These are phyloP conservation scores for Starmerella scarabaei DNA, from an alignment of 805 yeast genomes.

Conservation along the genomic window DNA sequence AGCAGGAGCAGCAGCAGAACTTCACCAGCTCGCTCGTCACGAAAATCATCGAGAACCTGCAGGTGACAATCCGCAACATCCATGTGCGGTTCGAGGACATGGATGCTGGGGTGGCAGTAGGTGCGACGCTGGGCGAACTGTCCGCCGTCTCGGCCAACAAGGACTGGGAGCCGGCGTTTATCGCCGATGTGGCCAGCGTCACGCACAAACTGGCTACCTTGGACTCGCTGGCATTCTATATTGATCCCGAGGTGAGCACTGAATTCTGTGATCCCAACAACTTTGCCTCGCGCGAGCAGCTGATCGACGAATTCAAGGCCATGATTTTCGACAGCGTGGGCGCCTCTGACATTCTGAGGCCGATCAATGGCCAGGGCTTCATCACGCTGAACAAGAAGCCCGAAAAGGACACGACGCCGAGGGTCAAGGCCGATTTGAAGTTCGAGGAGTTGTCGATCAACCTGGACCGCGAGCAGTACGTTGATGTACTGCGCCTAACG, in stretches of 20 bases:
- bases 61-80: slow-evolving; percentile 78
- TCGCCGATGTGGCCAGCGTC: slow-evolving; percentile 50
- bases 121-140: slow-evolving; percentile 68
- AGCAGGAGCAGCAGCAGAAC: slow-evolving; percentile 41
- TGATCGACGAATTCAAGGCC: slow-evolving; percentile 31
- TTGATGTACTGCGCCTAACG: slow-evolving; percentile 66
- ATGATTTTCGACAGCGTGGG: slow-evolving; percentile 20
- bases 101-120: slow-evolving; percentile 55
- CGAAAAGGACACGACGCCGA: slow-evolving; percentile 35
- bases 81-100: slow-evolving; percentile 84
- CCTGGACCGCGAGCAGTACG: slow-evolving; percentile 72
- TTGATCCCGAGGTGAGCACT: slow-evolving; percentile 36
- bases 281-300: slow-evolving; percentile 24
- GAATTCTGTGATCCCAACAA: slow-evolving; percentile 31
- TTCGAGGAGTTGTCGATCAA: slow-evolving; percentile 86
- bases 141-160: slow-evolving; percentile 86
- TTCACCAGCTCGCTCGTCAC: slow-evolving; percentile 80
- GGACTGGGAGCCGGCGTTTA: slow-evolving; percentile 73
- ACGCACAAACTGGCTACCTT: slow-evolving; percentile 69
- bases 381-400: slow-evolving; percentile 62
- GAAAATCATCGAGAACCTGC: slow-evolving; percentile 84
- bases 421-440: slow-evolving; percentile 56
- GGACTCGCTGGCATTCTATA: slow-evolving; percentile 62
- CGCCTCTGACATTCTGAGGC: slow-evolving; percentile 45
- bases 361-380: slow-evolving; percentile 81